phyloP scores from a whole-genome alignment of 1,284 basidiomycete species.

The Boletus subluridellus region DNA sequence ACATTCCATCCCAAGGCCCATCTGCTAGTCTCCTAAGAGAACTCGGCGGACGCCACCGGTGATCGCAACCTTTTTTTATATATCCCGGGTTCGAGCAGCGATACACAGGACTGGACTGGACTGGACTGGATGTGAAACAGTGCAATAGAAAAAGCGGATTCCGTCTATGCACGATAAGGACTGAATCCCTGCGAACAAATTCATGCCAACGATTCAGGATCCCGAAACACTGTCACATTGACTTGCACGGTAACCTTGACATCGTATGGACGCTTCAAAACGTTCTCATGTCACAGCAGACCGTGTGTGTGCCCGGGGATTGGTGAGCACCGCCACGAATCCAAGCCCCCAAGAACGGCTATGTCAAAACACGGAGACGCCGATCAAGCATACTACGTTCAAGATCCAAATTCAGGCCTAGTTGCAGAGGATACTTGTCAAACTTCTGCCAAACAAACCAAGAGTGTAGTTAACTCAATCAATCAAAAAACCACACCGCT shows the following conservation, averaged over 20 bases:
- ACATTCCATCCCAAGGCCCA: no score
- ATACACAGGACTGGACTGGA: no score
- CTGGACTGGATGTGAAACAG: no score
- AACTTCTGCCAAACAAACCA: neutral
- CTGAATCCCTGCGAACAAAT: neutral
- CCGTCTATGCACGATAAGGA: no score
- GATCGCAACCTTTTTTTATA: no score
- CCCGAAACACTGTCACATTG: neutral
- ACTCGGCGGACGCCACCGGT: neutral
- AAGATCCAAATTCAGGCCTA: neutral
- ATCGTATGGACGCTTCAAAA: neutral
- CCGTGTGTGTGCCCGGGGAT: neutral
- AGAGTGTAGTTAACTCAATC: neutral
- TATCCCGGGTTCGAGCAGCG: neutral
- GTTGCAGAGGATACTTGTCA: neutral
- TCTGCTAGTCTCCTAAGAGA: neutral
- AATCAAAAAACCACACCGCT: neutral
- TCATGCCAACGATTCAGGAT: neutral
- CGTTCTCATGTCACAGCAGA: neutral
- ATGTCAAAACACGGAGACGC: neutral
- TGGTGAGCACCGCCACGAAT: neutral
- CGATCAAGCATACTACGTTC: neutral
- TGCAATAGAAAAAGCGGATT: no score
- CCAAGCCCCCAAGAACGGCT: neutral
- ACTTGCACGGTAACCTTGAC: no score